Evolutionary conservation across 768 basidiomycete genomes (phyloP), one percentile per base, ranked within the genome.

Genomic region (Tylopilus sp.): DNA sequence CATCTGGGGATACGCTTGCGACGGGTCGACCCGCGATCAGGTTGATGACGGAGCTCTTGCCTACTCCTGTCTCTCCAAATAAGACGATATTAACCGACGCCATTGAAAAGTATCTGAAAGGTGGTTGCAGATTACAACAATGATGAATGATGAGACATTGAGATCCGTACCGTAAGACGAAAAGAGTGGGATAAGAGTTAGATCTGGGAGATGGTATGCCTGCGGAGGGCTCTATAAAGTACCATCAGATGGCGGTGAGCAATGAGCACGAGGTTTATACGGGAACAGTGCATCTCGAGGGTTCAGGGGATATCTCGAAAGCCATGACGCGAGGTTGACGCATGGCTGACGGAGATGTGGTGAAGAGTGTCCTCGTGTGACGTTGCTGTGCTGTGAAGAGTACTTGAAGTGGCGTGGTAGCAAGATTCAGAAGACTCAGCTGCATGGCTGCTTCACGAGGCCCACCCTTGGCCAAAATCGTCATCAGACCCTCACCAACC

Each of bases 401-500:
- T n/a, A n/a, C n/a, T n/a, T n/a, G n/a, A n/a, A n/a, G n/a, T n/a
- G n/a, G n/a, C n/a, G n/a, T n/a, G n/a, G n/a, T n/a, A n/a, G 12
- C 15, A n/a, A n/a, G n/a, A n/a, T n/a, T n/a, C n/a, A n/a, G n/a
- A n/a, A n/a, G n/a, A n/a, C n/a, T n/a, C n/a, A n/a, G n/a, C 31
- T 31, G 1, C 13, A 81, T 82, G 80, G 75, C 75, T 47, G 75
- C 77, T 51, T 81, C 78, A 55, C 79, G 77, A 62, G 80, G 79
- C 41, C 73, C 51, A 69, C 77, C 4, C 73, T 86, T 12, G 71
- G 86, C 26, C 78, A 88, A 20, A 75, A 69, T 44, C 72, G 88
- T 1, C 84, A 91, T 71, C 70, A 70, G n/a, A 78, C 79, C 11
- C 79, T 92, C 40, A 62, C 70, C 8, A 75, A 64, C 47, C 91